Evolutionary conservation across 345 rosid genomes (phyloP), one percentile per base, ranked within the genome.

Genomic region (Hypericum androsaemum): DNA sequence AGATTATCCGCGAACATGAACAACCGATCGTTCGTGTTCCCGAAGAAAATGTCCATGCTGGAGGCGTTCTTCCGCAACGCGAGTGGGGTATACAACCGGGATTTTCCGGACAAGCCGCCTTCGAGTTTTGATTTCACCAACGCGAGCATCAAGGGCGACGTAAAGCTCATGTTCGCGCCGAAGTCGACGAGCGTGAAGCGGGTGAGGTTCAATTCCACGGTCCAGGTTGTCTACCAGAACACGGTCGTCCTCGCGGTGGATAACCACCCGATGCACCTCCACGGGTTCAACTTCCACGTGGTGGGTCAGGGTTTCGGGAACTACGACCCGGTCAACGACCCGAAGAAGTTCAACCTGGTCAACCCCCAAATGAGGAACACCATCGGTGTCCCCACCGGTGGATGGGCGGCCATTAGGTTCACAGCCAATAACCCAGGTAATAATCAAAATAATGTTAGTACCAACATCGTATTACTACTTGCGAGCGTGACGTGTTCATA

Each of bases 271-370:
- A 88, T 88, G 68, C 98, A 92, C 39, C 22, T 92, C 8, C 98
- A 92, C 32, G 94, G 98, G 1, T 74, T 71, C 43, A 74, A 92
- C 61, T 92, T 92, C 62, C 80, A 85, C 47, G 85, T 92, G 0
- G 3, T 92, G 66, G 95, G 88, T 54, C 97, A 85, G 65, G 98
- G 94, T 11, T 92, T 92, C 48, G 98, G 98, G 28, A 88, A 83
- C 52, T 92, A 67, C 54, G 61, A 92, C 67, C 60, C 74, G 1
- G 41, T 9, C 6, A 76, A 48, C 2, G 86, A 76, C 43, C 45
- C 66, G 0, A 72, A 64, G 43, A 88, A 72, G 56, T 75, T 75
- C 61, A 92, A 92, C 59, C 57, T 81, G 6, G 52, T 65, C 7
- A 57, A 88, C 57, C 88, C 98, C n/a, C 88, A 75, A 41, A 36